phyloP scores from a whole-genome alignment of 495 filamentous ascomycete genomes.

The Aspergillus olivimuriae region DNA sequence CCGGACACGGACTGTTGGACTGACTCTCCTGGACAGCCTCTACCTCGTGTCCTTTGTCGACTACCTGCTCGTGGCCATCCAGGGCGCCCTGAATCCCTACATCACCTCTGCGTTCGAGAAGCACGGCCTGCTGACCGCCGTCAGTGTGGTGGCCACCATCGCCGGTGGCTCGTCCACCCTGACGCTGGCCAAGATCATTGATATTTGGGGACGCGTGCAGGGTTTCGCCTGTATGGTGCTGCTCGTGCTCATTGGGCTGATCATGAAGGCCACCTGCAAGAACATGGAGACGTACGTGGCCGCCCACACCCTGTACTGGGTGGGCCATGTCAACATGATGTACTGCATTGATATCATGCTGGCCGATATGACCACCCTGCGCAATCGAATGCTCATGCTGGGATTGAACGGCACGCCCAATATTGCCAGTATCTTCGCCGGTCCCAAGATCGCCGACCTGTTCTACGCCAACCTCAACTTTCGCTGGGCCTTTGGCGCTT shows the following conservation, averaged over 20 bases:
- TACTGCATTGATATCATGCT: constrained; percentile 55
- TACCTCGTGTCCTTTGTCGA: not conserved
- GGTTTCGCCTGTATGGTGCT: constrained; percentile 42
- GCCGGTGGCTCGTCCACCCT: constrained; percentile 56
- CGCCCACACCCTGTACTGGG: constrained; percentile 44
- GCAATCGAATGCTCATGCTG: constrained; percentile 48
- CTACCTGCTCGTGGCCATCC: not conserved
- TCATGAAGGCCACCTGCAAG: constrained; percentile 44
- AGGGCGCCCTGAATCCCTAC: constrained; percentile 10
- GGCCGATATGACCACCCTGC: constrained; percentile 45
- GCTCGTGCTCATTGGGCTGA: constrained; percentile 31
- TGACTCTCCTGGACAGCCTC: not conserved
- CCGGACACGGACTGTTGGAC: not conserved
- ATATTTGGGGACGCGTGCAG: constrained; percentile 54
- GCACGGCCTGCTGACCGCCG: constrained; percentile 28
- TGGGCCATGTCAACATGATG: constrained; percentile 39
- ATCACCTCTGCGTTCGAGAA: constrained; percentile 23
- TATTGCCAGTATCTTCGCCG: constrained; percentile 37
- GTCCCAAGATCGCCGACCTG: not conserved
- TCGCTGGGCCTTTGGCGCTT: constrained; percentile 55
- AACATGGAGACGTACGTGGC: constrained; percentile 41
- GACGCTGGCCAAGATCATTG: constrained; percentile 58
- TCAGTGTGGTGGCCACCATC: constrained; percentile 28
- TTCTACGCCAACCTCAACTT: constrained; percentile 21
- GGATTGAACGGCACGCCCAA: constrained; percentile 49